phyloP scores from a whole-genome alignment of 257 asterid genomes.

The Avicennia marina region DNA sequence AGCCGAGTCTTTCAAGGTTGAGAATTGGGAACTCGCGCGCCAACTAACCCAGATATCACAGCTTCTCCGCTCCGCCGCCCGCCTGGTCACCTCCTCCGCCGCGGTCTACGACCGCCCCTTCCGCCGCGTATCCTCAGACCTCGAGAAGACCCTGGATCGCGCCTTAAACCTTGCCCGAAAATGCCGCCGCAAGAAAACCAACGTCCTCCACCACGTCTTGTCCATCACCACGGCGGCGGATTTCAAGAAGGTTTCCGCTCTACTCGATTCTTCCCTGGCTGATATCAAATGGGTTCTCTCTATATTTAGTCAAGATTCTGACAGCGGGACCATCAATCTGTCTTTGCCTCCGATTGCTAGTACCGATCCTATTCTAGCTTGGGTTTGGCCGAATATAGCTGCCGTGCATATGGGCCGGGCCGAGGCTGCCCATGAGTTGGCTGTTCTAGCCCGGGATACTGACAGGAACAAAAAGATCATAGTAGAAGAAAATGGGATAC shows the following conservation, averaged over 20 bases:
- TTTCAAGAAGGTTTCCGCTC: slow-evolving; percentile 30
- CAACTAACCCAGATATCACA: slow-evolving; percentile 36
- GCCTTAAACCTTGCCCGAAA: slow-evolving; percentile 39
- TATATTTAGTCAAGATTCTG: slow-evolving; percentile 27
- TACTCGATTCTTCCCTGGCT: slow-evolving; percentile 40
- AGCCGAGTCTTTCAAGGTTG: slow-evolving; percentile 47
- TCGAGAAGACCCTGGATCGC: slow-evolving; percentile 42
- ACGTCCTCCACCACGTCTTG: slow-evolving; percentile 49
- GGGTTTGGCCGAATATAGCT: slow-evolving; percentile 54
- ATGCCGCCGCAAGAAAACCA: slow-evolving; percentile 42
- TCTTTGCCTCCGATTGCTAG: slow-evolving; percentile 52
- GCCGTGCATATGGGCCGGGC: slow-evolving; percentile 46
- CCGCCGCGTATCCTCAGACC: slow-evolving; percentile 43
- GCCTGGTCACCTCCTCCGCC: slow-evolving; percentile 33
- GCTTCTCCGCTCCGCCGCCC: slow-evolving; percentile 48
- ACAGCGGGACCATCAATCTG: slow-evolving; percentile 10
- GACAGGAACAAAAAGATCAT: slow-evolving; percentile 37
- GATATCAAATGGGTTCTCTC: slow-evolving; percentile 50
- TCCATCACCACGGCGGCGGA: slow-evolving; percentile 54
- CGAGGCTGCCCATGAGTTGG: slow-evolving; percentile 40
- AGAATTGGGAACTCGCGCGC: slow-evolving; percentile 35
- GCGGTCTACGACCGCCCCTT: slow-evolving; percentile 56
- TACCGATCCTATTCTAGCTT: slow-evolving; percentile 48
- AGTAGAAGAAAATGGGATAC: slow-evolving; percentile 46
- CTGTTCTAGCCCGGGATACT: slow-evolving; percentile 26